Evolutionary conservation across 2,329 filamentous ascomycete genomes (phyloP).

Genomic region (Aspergillus costaricaensis): DNA sequence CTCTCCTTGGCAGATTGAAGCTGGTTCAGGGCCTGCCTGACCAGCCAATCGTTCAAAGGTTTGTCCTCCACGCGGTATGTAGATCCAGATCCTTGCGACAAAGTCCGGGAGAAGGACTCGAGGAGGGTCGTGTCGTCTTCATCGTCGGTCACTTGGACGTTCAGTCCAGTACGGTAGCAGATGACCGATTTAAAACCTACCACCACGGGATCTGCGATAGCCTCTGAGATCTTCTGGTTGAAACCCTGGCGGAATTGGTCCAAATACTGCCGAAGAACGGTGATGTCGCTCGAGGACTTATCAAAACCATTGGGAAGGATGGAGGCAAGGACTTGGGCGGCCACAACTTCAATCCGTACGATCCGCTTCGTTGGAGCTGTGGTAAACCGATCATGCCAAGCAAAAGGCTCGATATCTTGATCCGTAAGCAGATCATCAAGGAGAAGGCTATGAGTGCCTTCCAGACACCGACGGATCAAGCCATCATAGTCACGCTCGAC

Average conservation of each 20-base stretch:
- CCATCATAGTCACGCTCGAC: conserved; percentile 54
- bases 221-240: conserved; percentile 52
- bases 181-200: conserved; percentile 82
- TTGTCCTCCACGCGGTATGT: conserved; percentile 57
- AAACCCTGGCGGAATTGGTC: conserved; percentile 32
- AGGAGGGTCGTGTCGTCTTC: conserved; percentile 33
- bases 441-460: conserved; percentile 71
- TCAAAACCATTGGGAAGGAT: conserved; percentile 38
- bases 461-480: conserved; percentile 66
- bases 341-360: conserved; percentile 74
- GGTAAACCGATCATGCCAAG: conserved; percentile 68
- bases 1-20: conserved; percentile 49
- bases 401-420: conserved; percentile 58
- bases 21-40: conserved; percentile 63
- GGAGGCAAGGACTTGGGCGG: conserved; percentile 60
- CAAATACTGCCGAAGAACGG: conserved; percentile 18
- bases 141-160: conserved; percentile 56
- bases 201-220: conserved; percentile 66
- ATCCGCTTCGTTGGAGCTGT: conserved; percentile 68
- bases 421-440: conserved; percentile 74
- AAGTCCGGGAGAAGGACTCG: conserved; percentile 30
- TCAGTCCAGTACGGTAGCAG: conserved; percentile 76
- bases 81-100: conserved; percentile 28
- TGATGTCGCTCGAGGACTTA: conserved; percentile 34
- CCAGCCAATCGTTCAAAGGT: conserved; percentile 68